phyloP scores from a whole-genome alignment of 164 flowering plant genomes.

The Magnolia changhungtana region DNA sequence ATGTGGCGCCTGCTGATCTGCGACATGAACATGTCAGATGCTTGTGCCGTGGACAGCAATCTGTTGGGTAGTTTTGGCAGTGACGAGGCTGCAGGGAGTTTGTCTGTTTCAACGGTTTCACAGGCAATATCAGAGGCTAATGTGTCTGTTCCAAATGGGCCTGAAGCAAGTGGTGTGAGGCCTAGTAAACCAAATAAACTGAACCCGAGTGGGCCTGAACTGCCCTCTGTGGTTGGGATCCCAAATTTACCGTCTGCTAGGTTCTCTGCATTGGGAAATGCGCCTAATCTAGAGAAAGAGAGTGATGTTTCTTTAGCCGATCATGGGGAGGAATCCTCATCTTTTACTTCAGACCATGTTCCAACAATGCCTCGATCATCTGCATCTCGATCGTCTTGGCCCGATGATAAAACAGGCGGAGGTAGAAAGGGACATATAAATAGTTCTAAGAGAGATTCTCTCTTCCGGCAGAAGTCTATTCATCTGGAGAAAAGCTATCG shows the following conservation, averaged over 20 bases:
- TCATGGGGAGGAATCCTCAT: conserved; percentile 36
- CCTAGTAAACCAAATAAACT: conserved; percentile 29
- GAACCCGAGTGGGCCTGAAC: neutral
- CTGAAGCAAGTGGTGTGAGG: conserved; percentile 32
- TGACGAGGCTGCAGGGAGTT: conserved; percentile 38
- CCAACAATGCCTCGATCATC: conserved; percentile 29
- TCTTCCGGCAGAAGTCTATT: conserved; percentile 68
- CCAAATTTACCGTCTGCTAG: neutral
- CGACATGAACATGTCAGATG: conserved; percentile 93
- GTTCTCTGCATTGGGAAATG: conserved; percentile 11
- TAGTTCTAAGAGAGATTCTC: conserved; percentile 60
- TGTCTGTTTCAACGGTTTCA: conserved; percentile 30
- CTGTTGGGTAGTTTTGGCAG: conserved; percentile 35
- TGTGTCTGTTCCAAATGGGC: conserved; percentile 13
- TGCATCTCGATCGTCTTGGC: neutral
- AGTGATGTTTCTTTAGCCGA: conserved; percentile 25
- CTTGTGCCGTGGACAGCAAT: conserved; percentile 85
- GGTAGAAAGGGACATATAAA: conserved; percentile 52
- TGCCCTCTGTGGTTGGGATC: neutral
- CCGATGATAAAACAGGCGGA: conserved; percentile 42
- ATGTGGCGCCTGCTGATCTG: conserved; percentile 92
- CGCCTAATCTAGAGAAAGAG: conserved; percentile 44
- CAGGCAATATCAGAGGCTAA: conserved; percentile 36
- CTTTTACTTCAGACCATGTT: conserved; percentile 25
- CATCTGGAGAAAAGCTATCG: conserved; percentile 68